Conservation (phyloP, 106 monocot species). For the Allium cepa region DNA sequence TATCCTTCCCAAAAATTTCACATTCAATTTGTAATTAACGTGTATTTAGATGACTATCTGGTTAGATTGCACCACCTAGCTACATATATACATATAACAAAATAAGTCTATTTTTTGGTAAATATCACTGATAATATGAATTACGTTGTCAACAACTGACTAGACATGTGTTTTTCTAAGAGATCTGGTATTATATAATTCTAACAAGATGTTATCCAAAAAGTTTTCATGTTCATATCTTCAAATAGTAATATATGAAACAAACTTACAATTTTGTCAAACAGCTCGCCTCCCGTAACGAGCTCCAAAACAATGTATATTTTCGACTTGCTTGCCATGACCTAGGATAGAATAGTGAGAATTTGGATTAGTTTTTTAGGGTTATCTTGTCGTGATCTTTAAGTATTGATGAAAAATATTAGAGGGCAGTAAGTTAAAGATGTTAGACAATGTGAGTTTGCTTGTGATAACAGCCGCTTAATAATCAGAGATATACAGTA, state of each 20-base stretch:
- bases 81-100: not conserved
- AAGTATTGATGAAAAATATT: not conserved
- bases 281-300: constrained; percentile 86
- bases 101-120: not conserved
- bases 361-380: not conserved
- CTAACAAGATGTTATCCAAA: not conserved
- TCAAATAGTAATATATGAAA: not conserved
- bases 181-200: not conserved
- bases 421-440: not conserved
- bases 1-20: no score
- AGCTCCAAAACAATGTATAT: constrained; percentile 84
- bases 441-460: not conserved
- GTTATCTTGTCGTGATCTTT: not conserved
- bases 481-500: not conserved
- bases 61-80: no score
- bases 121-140: not conserved
- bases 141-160: no score
- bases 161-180: not conserved
- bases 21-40: no score
- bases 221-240: not conserved
- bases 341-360: constrained; percentile 22
- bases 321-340: constrained; percentile 87
- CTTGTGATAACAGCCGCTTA: not conserved
- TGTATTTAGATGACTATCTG: no score
- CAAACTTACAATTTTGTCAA: constrained; percentile 87